Evolutionary conservation across 1,284 basidiomycete genomes (phyloP).

Genomic region (Lignosus rhinocerotis): DNA sequence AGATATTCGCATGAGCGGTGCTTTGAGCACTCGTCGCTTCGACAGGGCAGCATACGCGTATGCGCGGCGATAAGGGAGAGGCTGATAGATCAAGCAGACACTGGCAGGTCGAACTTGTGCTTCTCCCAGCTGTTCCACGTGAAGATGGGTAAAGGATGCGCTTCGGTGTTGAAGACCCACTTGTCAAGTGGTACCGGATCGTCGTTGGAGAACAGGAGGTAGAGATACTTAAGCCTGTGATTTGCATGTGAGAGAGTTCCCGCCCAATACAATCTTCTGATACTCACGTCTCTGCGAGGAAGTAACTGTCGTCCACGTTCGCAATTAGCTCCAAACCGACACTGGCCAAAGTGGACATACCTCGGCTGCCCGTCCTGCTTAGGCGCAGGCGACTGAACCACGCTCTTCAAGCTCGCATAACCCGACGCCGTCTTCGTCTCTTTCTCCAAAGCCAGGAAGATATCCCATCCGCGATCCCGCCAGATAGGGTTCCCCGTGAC

Average conservation of each 20-base stretch:
- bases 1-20: too few species aligned
- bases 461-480: conserved; percentile 74
- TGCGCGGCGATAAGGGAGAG: neutral
- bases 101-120: conserved; percentile 26
- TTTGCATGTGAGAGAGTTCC: neutral
- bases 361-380: conserved; percentile 66
- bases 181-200: conserved; percentile 62
- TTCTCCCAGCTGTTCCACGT: conserved; percentile 48
- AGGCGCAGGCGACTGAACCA: conserved; percentile 40
- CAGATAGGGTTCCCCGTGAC: conserved; percentile 65
- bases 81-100: too few species aligned
- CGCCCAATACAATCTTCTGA: neutral
- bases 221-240: conserved; percentile 62
- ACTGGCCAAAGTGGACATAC: conserved; percentile 33
- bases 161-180: conserved; percentile 87
- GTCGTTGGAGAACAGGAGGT: conserved; percentile 58
- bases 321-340: neutral
- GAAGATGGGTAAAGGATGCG: conserved; percentile 74
- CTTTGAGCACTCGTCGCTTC: too few species aligned
- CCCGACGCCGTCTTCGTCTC: conserved; percentile 53
- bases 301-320: conserved; percentile 47
- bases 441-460: conserved; percentile 71
- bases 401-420: conserved; percentile 54
- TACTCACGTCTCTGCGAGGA: conserved; percentile 65
- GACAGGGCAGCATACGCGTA: neutral